Evolutionary conservation across 2,329 filamentous ascomycete genomes (phyloP), one percentile per base, ranked within the genome.

Genomic region (Pseudocercospora musae): DNA sequence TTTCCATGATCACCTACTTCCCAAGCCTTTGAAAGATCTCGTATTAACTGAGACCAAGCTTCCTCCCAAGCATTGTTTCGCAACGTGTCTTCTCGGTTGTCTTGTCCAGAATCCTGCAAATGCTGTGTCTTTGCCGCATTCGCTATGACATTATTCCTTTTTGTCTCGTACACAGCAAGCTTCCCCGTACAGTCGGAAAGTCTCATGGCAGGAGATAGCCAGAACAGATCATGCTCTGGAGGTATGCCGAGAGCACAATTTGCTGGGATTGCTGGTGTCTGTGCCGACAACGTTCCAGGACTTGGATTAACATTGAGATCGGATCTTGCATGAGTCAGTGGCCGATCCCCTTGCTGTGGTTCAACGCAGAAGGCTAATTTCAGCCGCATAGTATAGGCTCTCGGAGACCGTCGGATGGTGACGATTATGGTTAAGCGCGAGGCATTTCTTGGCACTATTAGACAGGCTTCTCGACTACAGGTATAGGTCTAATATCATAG

Each of bases 201-300:
- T 52, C 58, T 52, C 40, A 40, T 15, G 6, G 18, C 21, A n/a
- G 62, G 62, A 31, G 54, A 31, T 13, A 55, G 33, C 62, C 59
- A 62, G 37, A 62, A 65, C 9, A 54, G 27, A 42, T 62, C 59
- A 23, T 62, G 31, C 8, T 65, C 56, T 27, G 59, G 33, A 13
- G 59, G 62, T 31, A 49, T 25, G 11, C 23, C 56, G 5, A 46
- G 52, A 3, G 40, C 31, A 20, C 21, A 8, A 33, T 13, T 18
- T 5, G 42, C 40, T 23, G 31, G 8, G 8, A 37, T 15, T 20
- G 50, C 29, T 11, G 42, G 42, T 31, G 42, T 25, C 44, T 57
- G 52, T 23, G 53, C 4, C 8, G 46, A 50, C 40, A 27, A 27
- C 11, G 44, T 46, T 48, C 33, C 57, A 57, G 40, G 57, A 15